Percentiles rank a stretch among this genome's conserved stretches.
Evolutionary conservation across 176 grass and related monocot species (phyloP).

Genomic region (Eremochloa ophiuroides): DNA sequence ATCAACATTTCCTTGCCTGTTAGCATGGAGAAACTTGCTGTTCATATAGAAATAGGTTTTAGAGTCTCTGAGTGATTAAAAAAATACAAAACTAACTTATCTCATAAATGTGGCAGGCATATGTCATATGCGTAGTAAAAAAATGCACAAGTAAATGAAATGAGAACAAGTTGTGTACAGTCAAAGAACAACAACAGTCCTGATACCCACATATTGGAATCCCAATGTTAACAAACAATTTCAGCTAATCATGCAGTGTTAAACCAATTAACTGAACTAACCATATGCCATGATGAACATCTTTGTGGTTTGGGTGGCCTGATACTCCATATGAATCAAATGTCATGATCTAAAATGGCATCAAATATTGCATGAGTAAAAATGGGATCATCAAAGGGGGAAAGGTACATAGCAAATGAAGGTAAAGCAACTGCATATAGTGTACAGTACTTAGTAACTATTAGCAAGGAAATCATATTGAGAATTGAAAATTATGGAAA

Average conservation of each 20-base stretch:
- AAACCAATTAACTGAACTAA: constrained; percentile 24
- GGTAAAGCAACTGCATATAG: not conserved
- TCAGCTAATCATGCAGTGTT: not conserved
- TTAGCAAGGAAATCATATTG: not conserved
- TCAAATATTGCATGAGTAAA: not conserved
- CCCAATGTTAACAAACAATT: not conserved
- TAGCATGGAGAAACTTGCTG: constrained; percentile 58
- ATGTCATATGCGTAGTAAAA: not conserved
- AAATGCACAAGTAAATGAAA: not conserved
- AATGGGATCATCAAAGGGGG: too few species aligned
- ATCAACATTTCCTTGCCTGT: constrained; percentile 44
- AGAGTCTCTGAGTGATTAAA: not conserved
- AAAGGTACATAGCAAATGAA: not conserved
- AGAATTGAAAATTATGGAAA: not conserved
- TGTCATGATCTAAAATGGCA: constrained; percentile 55
- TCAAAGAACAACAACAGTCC: not conserved
- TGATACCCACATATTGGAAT: not conserved
- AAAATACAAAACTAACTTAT: not conserved
- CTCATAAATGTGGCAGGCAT: not conserved
- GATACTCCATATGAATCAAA: constrained; percentile 92
- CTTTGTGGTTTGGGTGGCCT: constrained; percentile 76
- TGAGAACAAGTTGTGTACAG: not conserved
- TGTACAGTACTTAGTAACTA: not conserved
- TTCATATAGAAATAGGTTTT: constrained; percentile 28
- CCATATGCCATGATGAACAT: constrained; percentile 76